Base-by-base conservation (phyloP, 345 rosid species). In the Eucalyptus lansdowneana region DNA sequence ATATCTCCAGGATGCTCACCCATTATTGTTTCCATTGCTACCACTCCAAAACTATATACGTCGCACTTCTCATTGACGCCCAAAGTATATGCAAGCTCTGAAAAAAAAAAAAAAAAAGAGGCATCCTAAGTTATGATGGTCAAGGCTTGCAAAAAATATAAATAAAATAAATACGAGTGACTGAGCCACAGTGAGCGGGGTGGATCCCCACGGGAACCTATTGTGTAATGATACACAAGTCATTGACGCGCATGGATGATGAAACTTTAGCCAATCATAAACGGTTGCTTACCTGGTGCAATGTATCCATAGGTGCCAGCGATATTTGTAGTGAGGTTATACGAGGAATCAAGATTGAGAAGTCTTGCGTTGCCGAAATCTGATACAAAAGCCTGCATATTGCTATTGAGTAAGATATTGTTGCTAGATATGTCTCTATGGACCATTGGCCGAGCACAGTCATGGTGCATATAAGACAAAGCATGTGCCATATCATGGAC, bases 61-160 rank as follows among this genome's bases (percentile, higher is more conserved):
- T 91, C 91, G 6, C 90, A 76, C 50, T 92, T 92, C 91, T 92
- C 90, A 12, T 81, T 91, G 11, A 90, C 14, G n/a, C 50, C 42
- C 91, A 89, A 87, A 29, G 89, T 90, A 86, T 91, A 92, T 17
- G 92, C 91, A 8, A 92, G 76, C 88, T 92, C 92, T 92, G 51
- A 12, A 65, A 65, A 65, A 14, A 50, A 2, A 7, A 53, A 53
- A 19, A 19, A 0, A 4, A 3, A 31, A 31, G 15, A 7, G 19
- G 80, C 29, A 60, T 31, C 21, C 0, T 50, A n/a, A 6, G 34
- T 67, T 67, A 1, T 16, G 1, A 47, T 24, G 69, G 7, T 62
- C n/a, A 29, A 60, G 3, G 15, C n/a, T 29, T 21, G 5, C 25
- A 53, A 53, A 53, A 53, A 53, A 53, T 53, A 53, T 53, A 53